phyloP scores from a whole-genome alignment of 176 grass and related monocot species.

The Olyra latifolia region DNA sequence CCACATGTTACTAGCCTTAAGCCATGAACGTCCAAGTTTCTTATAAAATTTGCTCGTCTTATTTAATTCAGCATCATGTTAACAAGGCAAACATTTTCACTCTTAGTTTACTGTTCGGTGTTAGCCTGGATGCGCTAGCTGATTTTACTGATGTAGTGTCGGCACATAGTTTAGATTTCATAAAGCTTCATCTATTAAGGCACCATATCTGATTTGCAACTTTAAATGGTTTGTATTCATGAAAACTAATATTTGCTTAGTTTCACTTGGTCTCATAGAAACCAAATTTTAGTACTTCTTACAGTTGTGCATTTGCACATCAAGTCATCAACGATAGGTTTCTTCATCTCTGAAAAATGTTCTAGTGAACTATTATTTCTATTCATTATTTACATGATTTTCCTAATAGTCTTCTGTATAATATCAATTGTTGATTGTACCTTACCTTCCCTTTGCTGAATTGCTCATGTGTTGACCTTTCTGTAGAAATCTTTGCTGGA shows the following conservation, averaged over 20 bases:
- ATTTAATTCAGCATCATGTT: conserved; percentile 27
- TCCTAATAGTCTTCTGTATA: conserved; percentile 11
- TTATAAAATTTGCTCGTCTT: conserved; percentile 24
- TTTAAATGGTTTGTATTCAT: background rate
- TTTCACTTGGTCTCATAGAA: background rate
- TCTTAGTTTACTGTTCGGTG: background rate
- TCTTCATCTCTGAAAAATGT: background rate
- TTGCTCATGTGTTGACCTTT: conserved; percentile 37
- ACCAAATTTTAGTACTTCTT: background rate
- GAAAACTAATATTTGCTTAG: background rate
- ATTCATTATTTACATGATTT: conserved; percentile 37
- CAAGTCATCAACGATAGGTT: background rate
- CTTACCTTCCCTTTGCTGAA: conserved; percentile 32
- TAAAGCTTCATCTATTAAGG: conserved; percentile 29
- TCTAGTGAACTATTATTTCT: background rate
- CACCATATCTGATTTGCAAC: conserved; percentile 8
- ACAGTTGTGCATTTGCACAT: background rate
- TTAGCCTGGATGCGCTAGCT: background rate
- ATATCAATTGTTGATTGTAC: conserved; percentile 12
- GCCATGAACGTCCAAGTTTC: background rate
- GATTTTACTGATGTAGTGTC: background rate
- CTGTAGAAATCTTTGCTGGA: conserved; percentile 94
- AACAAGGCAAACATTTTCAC: background rate
- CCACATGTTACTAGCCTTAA: conserved; percentile 11
- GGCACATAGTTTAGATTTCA: background rate